phyloP scores from a whole-genome alignment of 1,139 yeast species.

The Zygosaccharomyces pseudobailii region DNA sequence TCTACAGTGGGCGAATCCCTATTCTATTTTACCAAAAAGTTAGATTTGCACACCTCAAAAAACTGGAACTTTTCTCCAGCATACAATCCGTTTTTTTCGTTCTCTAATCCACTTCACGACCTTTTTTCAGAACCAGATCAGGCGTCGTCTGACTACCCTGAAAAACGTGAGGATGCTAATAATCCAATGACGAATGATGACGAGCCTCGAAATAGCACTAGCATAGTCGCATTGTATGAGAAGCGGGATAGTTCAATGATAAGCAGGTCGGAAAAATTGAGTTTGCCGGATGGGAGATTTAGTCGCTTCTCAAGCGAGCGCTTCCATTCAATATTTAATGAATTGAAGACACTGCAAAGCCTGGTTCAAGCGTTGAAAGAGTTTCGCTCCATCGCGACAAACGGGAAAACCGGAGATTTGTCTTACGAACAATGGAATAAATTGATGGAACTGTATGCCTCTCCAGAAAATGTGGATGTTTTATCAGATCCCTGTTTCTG shows the following conservation, averaged over 20 bases:
- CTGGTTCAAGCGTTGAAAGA: slow-evolving; percentile 29
- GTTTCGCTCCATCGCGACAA: slow-evolving; percentile 29
- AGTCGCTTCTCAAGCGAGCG: slow-evolving; percentile 7
- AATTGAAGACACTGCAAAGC: slow-evolving; percentile 17
- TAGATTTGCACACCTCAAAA: slow-evolving; percentile 19
- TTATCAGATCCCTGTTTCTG: slow-evolving; percentile 39
- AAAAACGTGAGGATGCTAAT: too few relatives aligned
- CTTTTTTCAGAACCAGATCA: not conserved
- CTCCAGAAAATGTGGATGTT: slow-evolving; percentile 27
- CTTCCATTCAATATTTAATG: slow-evolving; percentile 4
- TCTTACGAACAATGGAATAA: slow-evolving; percentile 45
- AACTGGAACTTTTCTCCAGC: slow-evolving; percentile 7
- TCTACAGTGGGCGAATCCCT: slow-evolving; percentile 66
- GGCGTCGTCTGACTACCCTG: not conserved
- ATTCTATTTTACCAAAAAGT: slow-evolving; percentile 32
- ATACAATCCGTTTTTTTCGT: slow-evolving; percentile 2
- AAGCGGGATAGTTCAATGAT: not conserved
- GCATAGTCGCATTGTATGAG: not conserved
- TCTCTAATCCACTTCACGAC: not conserved
- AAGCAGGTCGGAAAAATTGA: not conserved
- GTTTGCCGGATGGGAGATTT: slow-evolving; percentile 2
- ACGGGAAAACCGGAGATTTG: slow-evolving; percentile 37
- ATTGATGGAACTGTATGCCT: slow-evolving; percentile 33
- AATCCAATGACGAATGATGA: too few relatives aligned
- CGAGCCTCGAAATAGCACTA: too few relatives aligned